Conservation (phyloP, 192 early-diverging fungal species). For the Spinellus fusiger region DNA sequence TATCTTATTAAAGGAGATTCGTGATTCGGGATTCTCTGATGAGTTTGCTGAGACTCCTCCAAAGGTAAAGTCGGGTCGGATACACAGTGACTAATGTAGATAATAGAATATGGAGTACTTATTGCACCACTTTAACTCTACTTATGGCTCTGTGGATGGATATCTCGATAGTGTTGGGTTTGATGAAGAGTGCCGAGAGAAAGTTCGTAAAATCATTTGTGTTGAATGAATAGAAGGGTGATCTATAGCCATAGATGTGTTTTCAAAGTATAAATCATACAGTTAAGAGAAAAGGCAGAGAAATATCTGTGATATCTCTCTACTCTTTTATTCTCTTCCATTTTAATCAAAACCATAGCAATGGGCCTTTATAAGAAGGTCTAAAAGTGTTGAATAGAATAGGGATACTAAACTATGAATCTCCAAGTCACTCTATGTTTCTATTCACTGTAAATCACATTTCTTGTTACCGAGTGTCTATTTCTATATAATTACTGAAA, state of each 20-base stretch:
- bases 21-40: constrained; percentile 43
- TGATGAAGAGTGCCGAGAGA: constrained; percentile 8
- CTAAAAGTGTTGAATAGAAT: too few relatives aligned
- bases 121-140: constrained; percentile 12
- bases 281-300: background rate
- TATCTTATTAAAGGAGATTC: constrained; percentile 48
- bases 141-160: constrained; percentile 12
- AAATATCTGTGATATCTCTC: too few relatives aligned
- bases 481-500: too few relatives aligned
- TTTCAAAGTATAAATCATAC: too few relatives aligned
- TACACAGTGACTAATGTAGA: background rate
- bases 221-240: background rate
- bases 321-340: too few relatives aligned
- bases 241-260: background rate
- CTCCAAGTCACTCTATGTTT: too few relatives aligned
- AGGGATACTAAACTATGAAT: too few relatives aligned
- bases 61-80: constrained; percentile 29
- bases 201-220: constrained; percentile 21
- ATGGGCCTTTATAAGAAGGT: too few relatives aligned
- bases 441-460: too few relatives aligned
- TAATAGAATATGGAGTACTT: constrained; percentile 23
- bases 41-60: constrained; percentile 47
- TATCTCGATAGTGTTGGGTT: constrained; percentile 22
- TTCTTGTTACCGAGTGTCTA: too few relatives aligned
- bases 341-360: too few relatives aligned